Base-by-base conservation (phyloP, 2,329 filamentous ascomycete species). In the Penicillium sp. region DNA sequence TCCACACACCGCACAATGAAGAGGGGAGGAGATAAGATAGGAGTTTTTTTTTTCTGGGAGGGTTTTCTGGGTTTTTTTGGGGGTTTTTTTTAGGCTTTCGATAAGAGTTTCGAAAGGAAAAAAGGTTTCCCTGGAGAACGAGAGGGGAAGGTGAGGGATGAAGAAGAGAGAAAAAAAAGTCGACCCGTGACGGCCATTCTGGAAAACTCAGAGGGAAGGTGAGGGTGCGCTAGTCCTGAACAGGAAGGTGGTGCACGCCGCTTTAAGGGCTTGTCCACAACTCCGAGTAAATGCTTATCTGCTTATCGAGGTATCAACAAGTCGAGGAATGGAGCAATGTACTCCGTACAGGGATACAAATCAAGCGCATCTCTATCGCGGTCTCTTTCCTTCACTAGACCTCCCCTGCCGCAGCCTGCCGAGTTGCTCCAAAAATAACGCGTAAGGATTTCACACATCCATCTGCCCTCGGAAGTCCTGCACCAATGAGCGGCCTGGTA, bases 61-160 rank as follows among this genome's bases (percentile, higher is more conserved):
- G 46, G 49, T 59, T 68, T 68, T 66, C 60, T 55, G 54, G 55
- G 43, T 65, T 65, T 66, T 61, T 64, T 64, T 54, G 40, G 22
- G 39, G 32, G 40, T 57, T 57, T 48, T 47, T 51, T 47, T 46
- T 46, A 52, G 48, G 47, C 55, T 62, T 57, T 54, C 55, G 56
- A 57, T 44, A 49, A 33, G 22, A 43, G 32, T 14, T 46, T 60
- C 51, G 54, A 60, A 62, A 59, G 56, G 55, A 46, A 47, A 54
- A 45, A 48, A 51, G 45, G 41, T 39, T 56, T 51, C 52, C 50
- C 46, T 53, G 45, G 44, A 46, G 50, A 52, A 53, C 54, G 54
- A 55, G 52, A 51, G 46, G 42, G 47, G 39, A 39, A 41, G 42
- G 31, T 32, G 28, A 45, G 39, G 44, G 51, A 49, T 49, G 48